A percentile compares a stretch with the other conserved stretches of the same genome.
These are phyloP conservation scores for Syncephalastrum monosporum DNA, from an alignment of 371 early-diverging fungal genomes.

Conservation along the genomic window DNA sequence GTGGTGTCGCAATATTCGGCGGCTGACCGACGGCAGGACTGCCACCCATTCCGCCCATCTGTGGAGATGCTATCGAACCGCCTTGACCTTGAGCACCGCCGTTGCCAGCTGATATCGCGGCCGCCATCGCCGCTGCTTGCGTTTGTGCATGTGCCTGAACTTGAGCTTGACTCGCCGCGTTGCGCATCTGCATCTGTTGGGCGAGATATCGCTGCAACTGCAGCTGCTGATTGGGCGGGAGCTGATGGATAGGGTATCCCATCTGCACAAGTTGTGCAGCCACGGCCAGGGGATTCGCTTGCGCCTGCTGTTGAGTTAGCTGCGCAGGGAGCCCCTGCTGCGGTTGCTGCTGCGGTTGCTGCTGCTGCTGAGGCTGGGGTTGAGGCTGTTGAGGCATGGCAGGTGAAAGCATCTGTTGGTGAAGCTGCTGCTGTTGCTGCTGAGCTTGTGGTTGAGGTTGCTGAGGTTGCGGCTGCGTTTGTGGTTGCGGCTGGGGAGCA, in stretches of 20 bases:
- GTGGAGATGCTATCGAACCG: background rate
- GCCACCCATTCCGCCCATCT: background rate
- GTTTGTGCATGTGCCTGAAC: slow-evolving; percentile 7
- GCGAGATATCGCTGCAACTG: slow-evolving; percentile 40
- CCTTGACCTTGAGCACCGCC: background rate
- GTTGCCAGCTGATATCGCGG: slow-evolving; percentile 6
- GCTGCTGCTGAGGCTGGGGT: background rate
- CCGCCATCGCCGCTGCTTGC: slow-evolving; percentile 6
- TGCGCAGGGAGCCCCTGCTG: slow-evolving; percentile 12
- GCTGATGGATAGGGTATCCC: slow-evolving; percentile 43
- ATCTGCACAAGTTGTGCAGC: slow-evolving; percentile 46
- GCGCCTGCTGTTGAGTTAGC: slow-evolving; percentile 19
- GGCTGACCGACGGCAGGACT: background rate
- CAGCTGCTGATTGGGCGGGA: slow-evolving; percentile 36
- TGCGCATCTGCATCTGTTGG: slow-evolving; percentile 38
- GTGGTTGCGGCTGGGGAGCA: slow-evolving; percentile 4
- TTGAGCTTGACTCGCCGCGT: slow-evolving; percentile 22
- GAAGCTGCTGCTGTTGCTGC: slow-evolving; percentile 3
- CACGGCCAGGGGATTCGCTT: slow-evolving; percentile 29
- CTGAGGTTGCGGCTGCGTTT: slow-evolving; percentile 8
- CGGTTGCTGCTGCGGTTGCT: slow-evolving; percentile 8
- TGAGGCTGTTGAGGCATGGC: slow-evolving; percentile 11
- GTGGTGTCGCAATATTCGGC: slow-evolving; percentile 1
- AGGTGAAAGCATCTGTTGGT: slow-evolving; percentile 6
- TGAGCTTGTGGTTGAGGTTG: slow-evolving; percentile 7